Evolutionary conservation across 192 early-diverging fungal species (phyloP), one percentile per base, ranked within the genome.

Genomic region (Diversispora eburnea): DNA sequence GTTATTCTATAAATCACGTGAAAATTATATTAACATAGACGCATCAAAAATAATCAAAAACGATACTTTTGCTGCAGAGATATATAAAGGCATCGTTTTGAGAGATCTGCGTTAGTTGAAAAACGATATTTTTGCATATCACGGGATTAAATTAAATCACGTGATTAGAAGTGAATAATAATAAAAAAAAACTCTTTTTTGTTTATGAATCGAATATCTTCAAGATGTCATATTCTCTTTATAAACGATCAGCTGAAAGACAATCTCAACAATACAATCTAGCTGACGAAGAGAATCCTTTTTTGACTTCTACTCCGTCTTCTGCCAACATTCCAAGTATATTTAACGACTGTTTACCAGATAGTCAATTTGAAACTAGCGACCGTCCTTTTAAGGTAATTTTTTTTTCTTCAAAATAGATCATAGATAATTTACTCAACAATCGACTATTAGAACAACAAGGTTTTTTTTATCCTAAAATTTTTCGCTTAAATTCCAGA

Each of bases 181-280:
- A n/a, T n/a, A 33, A 33, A 33, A 33, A 2, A 2, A 33, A 33
- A 19, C 20, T 9, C 15, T 58, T 20, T 5, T 58, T 25, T 33
- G 4, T 33, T 33, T 22, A 12, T 12, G 12, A 25, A n/a, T 22
- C 20, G 10, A 59, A 33, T 33, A 59, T 3, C 25, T 33, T 22
- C 57, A n/a, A 45, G 43, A 63, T 63, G 61, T 42, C 61, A 3
- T 63, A 63, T n/a, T 41, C 61, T 42, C 61, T 13, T 46, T 63
- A 63, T 7, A 33, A 63, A 43, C 61, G 61, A 7, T 63, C 61
- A 5, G 61, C 61, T 45, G 42, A 43, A 63, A 63, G 43, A n/a
- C 22, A 61, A 39, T 12, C 59, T 10, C 13, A 43, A 42, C 61
- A 63, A 63, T 42, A 6, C 41, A 41, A 33, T 63, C 39, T n/a